Evolutionary conservation across 2,329 filamentous ascomycete species (phyloP).

Genomic region (Diaporthe velutina): DNA sequence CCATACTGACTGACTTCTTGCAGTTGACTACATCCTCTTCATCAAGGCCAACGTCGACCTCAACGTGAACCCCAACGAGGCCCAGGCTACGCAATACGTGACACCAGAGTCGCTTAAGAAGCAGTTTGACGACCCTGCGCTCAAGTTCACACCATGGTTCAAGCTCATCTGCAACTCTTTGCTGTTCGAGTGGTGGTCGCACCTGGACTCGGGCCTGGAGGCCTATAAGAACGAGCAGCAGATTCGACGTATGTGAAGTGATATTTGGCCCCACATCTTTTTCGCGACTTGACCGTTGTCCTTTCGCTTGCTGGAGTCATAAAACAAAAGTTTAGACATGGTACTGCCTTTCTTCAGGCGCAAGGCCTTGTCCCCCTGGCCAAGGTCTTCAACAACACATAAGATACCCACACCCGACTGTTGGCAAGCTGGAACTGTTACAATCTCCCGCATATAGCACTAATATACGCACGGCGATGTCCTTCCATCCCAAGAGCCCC

Average conservation of each 20-base stretch:
- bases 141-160: constrained; percentile 98
- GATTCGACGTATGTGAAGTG: constrained; percentile 82
- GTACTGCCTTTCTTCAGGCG: constrained; percentile 9
- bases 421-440: constrained; percentile 11
- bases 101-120: constrained; percentile 83
- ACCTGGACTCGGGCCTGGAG: constrained; percentile 84
- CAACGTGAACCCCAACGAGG: constrained; percentile 87
- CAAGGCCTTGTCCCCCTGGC: constrained; percentile 5
- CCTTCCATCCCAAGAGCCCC: no score
- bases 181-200: constrained; percentile 98
- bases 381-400: background rate
- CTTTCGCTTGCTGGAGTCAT: background rate
- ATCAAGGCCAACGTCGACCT: constrained; percentile 94
- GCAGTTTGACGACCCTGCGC: constrained; percentile 83
- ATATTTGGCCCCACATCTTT: background rate
- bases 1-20: constrained; percentile 30
- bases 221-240: constrained; percentile 88
- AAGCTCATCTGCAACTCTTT: constrained; percentile 98
- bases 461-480: constrained; percentile 29
- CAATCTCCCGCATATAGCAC: constrained; percentile 24
- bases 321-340: constrained; percentile 14
- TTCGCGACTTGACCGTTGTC: background rate
- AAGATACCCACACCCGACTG: constrained; percentile 32
- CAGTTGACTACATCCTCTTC: constrained; percentile 98
- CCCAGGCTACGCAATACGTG: constrained; percentile 86